Base-by-base conservation (phyloP, 352 stramenopile genomes). In the Peronosclerospora sorghi region DNA sequence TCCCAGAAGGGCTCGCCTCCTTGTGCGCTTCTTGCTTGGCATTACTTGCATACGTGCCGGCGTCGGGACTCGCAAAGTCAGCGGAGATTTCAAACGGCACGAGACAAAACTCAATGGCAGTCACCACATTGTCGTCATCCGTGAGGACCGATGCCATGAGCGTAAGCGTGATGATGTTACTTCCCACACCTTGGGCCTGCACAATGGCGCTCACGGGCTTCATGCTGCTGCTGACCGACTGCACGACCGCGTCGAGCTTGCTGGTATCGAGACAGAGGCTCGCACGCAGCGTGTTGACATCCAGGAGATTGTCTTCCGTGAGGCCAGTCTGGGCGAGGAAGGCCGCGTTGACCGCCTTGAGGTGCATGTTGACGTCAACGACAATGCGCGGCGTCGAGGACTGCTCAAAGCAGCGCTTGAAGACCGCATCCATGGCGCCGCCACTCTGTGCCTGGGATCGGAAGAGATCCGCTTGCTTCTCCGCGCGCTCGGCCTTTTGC, bases 81-180 rank as follows among this genome's bases (percentile, higher is more conserved):
- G 68, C 70, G 35, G 55, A 71, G 41, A 68, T 77, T 46, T 84
- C 72, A 23, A 84, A 64, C 7, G 67, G 68, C 38, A 85, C 68
- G 9, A 86, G 52, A 34, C 66, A 79, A 30, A 86, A 80, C 50
- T 86, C 70, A 44, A 86, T 53, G 32, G 60, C 54, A 21, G 54
- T 54, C 19, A 72, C 49, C 9, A 65, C 62, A 32, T 69, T 70
- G 30, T 64, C 46, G 19, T 83, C 73, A 57, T 86, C 70, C n/a
- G 46, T 68, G 20, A 86, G 63, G 6, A 65, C 48, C 8, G 73
- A 83, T 2, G 59, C 63, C 44, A 82, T 62, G 10, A 86, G 65
- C 21, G 73, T 86, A 29, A 78, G 41, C 23, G 65, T 68, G 21
- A 51, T 28, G n/a, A 72, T 57, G 54, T 68, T 75, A 24, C 58